Conservation (phyloP, 2,329 filamentous ascomycete genomes). For the Beauveria rudraprayagi region DNA sequence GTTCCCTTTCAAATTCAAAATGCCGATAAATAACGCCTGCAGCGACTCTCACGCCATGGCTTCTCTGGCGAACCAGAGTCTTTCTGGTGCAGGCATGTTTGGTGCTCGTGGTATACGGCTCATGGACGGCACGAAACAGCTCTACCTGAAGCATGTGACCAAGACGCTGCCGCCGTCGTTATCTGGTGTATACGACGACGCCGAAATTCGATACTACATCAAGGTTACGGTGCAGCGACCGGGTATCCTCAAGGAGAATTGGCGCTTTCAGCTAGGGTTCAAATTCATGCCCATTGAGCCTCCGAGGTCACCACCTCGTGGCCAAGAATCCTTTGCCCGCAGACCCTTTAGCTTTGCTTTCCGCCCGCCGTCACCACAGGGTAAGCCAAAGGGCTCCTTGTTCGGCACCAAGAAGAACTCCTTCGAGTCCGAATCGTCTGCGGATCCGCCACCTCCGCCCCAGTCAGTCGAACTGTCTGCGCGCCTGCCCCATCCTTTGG, state of each 20-base stretch:
- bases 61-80: conserved; percentile 36
- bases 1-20: conserved; percentile 72
- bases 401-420: conserved; percentile 40
- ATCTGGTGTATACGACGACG: conserved; percentile 76
- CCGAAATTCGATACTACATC: conserved; percentile 87
- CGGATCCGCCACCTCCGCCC: conserved; percentile 23
- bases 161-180: conserved; percentile 83
- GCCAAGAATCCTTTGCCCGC: conserved; percentile 77
- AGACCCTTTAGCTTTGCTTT: conserved; percentile 54
- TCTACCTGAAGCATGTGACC: conserved; percentile 65
- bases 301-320: conserved; percentile 57
- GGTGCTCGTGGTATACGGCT: conserved; percentile 41
- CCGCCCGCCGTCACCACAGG: conserved; percentile 24
- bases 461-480: conserved; percentile 71
- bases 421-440: conserved; percentile 12
- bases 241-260: conserved; percentile 83
- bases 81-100: conserved; percentile 46
- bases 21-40: conserved; percentile 70
- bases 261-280: conserved; percentile 59
- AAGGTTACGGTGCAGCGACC: conserved; percentile 93
- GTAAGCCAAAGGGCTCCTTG: conserved; percentile 49
- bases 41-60: conserved; percentile 45
- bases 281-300: conserved; percentile 92
- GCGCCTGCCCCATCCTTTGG: conserved; percentile 75
- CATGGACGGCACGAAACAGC: conserved; percentile 56